Evolutionary conservation across 2,329 filamentous ascomycete genomes (phyloP).

Genomic region (Ceratocystiopsis minuta): DNA sequence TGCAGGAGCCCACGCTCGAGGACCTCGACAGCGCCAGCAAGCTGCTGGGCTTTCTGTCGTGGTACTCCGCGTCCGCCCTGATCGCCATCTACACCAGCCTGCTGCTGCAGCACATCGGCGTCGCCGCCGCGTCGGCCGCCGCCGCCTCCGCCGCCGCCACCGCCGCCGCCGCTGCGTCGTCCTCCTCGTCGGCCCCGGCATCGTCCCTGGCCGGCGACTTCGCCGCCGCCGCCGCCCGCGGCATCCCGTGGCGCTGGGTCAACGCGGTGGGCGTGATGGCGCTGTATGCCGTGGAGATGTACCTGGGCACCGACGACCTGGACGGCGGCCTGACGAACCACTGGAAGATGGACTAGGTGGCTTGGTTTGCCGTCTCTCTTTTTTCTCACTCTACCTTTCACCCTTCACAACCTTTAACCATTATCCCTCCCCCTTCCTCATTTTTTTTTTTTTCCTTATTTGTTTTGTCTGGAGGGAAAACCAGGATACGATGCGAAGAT

Average conservation of each 20-base stretch:
- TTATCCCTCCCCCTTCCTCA: too few species aligned
- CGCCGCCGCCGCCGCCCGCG: slow-evolving; percentile 48
- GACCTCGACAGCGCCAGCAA: slow-evolving; percentile 70
- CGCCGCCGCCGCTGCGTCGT: slow-evolving; percentile 46
- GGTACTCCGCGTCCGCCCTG: slow-evolving; percentile 87
- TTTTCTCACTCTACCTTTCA: background rate
- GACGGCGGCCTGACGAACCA: slow-evolving; percentile 57
- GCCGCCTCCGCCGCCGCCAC: slow-evolving; percentile 67
- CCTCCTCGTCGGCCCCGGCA: slow-evolving; percentile 57
- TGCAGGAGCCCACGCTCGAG: slow-evolving; percentile 70
- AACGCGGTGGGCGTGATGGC: slow-evolving; percentile 81
- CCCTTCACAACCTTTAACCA: too few species aligned
- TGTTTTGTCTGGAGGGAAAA: too few species aligned
- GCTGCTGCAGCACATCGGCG: slow-evolving; percentile 82
- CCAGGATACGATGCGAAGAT: too few species aligned
- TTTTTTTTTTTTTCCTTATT: background rate
- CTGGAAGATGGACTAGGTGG: slow-evolving; percentile 61
- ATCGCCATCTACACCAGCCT: slow-evolving; percentile 94
- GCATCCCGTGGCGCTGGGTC: slow-evolving; percentile 83
- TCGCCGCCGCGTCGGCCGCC: slow-evolving; percentile 44
- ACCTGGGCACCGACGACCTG: slow-evolving; percentile 66
- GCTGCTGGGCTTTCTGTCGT: slow-evolving; percentile 67
- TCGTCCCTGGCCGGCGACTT: slow-evolving; percentile 49
- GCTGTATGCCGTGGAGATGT: slow-evolving; percentile 78
- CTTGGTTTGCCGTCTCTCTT: background rate